These are phyloP conservation scores for Pleurotus sapidus DNA, from an alignment of 768 basidiomycete species.

Conservation along the genomic window DNA sequence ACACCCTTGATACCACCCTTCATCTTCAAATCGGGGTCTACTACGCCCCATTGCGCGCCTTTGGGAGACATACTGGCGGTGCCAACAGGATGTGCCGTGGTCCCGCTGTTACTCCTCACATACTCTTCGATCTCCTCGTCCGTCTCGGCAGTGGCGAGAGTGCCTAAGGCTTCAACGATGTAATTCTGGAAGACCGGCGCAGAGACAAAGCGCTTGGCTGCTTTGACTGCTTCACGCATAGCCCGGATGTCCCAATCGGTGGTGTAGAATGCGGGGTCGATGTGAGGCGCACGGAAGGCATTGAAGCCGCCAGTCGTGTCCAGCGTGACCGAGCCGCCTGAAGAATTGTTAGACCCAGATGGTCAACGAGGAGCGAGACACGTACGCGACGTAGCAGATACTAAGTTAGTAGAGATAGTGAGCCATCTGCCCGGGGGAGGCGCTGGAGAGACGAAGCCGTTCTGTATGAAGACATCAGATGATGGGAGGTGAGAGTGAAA, in stretches of 20 bases:
- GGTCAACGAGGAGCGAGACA: constrained; percentile 2
- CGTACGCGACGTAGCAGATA: constrained; percentile 22
- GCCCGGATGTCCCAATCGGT: constrained; percentile 20
- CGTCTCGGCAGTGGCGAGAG: constrained; percentile 18
- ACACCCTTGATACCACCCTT: constrained; percentile 28
- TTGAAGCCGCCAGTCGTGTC: constrained; percentile 1
- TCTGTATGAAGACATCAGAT: background rate
- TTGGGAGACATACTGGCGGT: constrained; percentile 27
- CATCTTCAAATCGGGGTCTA: constrained; percentile 29
- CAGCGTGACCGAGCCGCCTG: constrained; percentile 1
- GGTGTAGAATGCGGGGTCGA: constrained; percentile 20
- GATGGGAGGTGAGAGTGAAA: background rate
- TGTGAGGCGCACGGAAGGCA: constrained; percentile 14
- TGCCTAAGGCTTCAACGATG: constrained; percentile 16
- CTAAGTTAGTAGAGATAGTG: constrained; percentile 14
- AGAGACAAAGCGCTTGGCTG: constrained; percentile 19
- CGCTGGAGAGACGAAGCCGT: constrained; percentile 6
- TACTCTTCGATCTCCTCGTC: constrained; percentile 23
- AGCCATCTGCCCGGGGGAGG: constrained; percentile 16
- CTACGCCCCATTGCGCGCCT: constrained; percentile 25
- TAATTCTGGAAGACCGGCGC: constrained; percentile 24
- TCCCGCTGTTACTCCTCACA: constrained; percentile 15
- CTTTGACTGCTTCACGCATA: constrained; percentile 24
- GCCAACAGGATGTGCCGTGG: constrained; percentile 23
- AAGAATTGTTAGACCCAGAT: constrained; percentile 22